Percentiles rank a stretch among this genome's conserved stretches.
Conservation (phyloP, 306 rosid genomes). For the Lupinus albus region DNA sequence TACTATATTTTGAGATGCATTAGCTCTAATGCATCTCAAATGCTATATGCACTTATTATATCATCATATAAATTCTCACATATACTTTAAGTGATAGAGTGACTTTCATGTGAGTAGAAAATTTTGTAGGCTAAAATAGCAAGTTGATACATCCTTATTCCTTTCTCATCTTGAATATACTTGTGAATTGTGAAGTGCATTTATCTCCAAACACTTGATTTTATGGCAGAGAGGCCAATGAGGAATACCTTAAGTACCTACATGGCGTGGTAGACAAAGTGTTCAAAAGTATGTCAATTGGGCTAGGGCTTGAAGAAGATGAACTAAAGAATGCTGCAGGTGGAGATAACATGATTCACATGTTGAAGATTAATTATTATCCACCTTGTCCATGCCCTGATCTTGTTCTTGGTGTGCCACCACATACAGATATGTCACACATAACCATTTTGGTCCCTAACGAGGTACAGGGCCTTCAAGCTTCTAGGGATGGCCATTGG, state of each 20-base stretch:
- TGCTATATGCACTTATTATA: too few species aligned
- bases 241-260: slow-evolving; percentile 49
- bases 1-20: too few species aligned
- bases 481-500: slow-evolving; percentile 54
- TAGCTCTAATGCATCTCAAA: too few species aligned
- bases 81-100: too few species aligned
- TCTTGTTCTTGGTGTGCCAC: slow-evolving; percentile 57
- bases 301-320: slow-evolving; percentile 52
- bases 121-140: too few species aligned
- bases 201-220: neutral
- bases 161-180: too few species aligned
- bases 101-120: too few species aligned
- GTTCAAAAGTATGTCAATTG: slow-evolving; percentile 46
- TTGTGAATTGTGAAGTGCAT: too few species aligned
- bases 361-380: slow-evolving; percentile 63
- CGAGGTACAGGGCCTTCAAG: slow-evolving; percentile 66
- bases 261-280: slow-evolving; percentile 53
- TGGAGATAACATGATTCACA: slow-evolving; percentile 54
- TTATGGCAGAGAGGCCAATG: slow-evolving; percentile 47
- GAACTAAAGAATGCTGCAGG: slow-evolving; percentile 51
- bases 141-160: too few species aligned
- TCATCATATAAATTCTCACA: too few species aligned
- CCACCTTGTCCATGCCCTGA: slow-evolving; percentile 70
- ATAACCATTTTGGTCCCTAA: slow-evolving; percentile 65
- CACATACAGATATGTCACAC: slow-evolving; percentile 63